phyloP scores from a whole-genome alignment of 2,329 filamentous ascomycete species.

The Ilyonectria destructans region DNA sequence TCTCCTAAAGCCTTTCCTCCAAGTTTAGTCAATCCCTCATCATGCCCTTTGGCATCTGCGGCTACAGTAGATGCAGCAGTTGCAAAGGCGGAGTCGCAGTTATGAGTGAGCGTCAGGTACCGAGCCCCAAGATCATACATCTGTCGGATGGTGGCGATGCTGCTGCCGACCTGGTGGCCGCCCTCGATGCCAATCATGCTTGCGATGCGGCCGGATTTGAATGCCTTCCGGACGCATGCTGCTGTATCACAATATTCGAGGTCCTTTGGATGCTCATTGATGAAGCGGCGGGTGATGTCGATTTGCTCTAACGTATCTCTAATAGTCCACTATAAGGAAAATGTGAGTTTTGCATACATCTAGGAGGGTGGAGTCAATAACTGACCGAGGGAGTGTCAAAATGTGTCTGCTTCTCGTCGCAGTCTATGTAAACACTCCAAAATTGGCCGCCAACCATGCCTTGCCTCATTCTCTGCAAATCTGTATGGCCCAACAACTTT shows the following conservation, averaged over 20 bases:
- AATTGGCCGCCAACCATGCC: constrained; percentile 53
- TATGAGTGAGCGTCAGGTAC: constrained; percentile 57
- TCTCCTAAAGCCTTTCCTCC: constrained; percentile 51
- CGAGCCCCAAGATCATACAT: constrained; percentile 56
- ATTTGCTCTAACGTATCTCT: constrained; percentile 52
- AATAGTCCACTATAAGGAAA: constrained; percentile 27
- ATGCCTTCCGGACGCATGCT: constrained; percentile 49
- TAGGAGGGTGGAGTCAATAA: background rate
- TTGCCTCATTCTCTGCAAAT: constrained; percentile 48
- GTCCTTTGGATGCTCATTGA: constrained; percentile 44
- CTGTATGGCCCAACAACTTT: constrained; percentile 47
- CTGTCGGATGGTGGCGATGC: constrained; percentile 54
- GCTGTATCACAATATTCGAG: constrained; percentile 49
- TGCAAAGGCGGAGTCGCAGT: constrained; percentile 52
- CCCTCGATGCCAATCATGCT: constrained; percentile 59
- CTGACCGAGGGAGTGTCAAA: constrained; percentile 47
- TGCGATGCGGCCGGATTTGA: constrained; percentile 52
- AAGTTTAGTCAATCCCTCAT: constrained; percentile 46
- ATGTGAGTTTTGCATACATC: background rate
- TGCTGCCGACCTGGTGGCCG: constrained; percentile 54
- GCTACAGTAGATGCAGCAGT: constrained; percentile 52
- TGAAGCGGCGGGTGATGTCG: constrained; percentile 53
- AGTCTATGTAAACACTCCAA: constrained; percentile 51
- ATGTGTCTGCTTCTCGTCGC: constrained; percentile 42
- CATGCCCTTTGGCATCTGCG: constrained; percentile 32